Evolutionary conservation across 768 basidiomycete species (phyloP), one percentile per base, ranked within the genome.

Genomic region (Macrolepiota fuliginosa): DNA sequence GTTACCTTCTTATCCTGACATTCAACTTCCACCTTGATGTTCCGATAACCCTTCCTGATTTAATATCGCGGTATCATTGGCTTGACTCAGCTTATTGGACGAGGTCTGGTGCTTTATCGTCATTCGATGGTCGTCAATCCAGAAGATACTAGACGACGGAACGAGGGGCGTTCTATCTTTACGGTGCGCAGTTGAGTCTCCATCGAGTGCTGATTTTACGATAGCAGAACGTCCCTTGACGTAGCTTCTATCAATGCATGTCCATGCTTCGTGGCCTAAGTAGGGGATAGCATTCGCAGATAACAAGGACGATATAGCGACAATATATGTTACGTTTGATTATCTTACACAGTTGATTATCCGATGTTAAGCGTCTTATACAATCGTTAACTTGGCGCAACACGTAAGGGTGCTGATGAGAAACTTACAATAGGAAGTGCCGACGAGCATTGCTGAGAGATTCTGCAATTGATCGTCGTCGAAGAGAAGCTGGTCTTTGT

Each of bases 391-490:
- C 29, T 15, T 47, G 32, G 24, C 25, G 29, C 9, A 49, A 54
- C 42, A 25, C 24, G 42, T 19, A 40, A 50, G 54, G 24, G 0
- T 13, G 53, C 35, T 39, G 57, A 46, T 45, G 32, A 47, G 53
- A 52, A 9, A 77, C 87, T 77, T 70, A 91, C 90, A 92, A 70
- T 93, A 93, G 15, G 91, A 94, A 52, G 92, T 96, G 47, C 94
- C 94, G 29, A 92, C 91, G 39, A 96, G 79, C 86, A 95, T 94
- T 40, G 89, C 88, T 25, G 92, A 91, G 66, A 96, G 82, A 66
- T 86, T 90, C 71, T 92, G 89, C 53, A 95, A 73, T 68, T 95
- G 94, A 69, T 96, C 94, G 73, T 96, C 94, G 68, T 92, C 86
- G 72, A 96, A 96, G 56, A 83, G 80, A 54, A 84, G 80, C 69